These are phyloP conservation scores for Daldinia grandis DNA, from an alignment of 495 filamentous ascomycete species.

Conservation along the genomic window DNA sequence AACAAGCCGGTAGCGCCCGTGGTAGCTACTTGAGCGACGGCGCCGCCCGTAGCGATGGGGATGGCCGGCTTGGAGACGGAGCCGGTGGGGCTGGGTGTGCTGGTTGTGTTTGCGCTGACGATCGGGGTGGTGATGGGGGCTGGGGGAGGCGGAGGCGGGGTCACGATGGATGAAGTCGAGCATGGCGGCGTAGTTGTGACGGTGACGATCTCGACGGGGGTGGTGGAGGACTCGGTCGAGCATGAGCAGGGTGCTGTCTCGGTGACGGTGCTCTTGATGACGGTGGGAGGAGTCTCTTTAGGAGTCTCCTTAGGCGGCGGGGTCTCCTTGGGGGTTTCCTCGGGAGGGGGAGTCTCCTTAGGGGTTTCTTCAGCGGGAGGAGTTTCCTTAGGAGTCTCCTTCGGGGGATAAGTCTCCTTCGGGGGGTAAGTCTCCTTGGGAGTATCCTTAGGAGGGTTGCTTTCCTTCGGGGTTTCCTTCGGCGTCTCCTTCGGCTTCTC, in stretches of 20 bases:
- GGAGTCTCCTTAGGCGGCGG: background rate
- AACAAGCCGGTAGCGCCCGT: conserved; percentile 21
- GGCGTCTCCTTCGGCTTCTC: background rate
- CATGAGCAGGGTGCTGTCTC: background rate
- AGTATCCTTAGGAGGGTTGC: background rate
- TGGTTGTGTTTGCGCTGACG: conserved; percentile 29
- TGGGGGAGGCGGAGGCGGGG: background rate
- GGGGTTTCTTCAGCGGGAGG: background rate
- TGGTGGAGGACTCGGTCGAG: background rate
- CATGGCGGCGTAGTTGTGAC: conserved; percentile 1
- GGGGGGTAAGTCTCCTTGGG: background rate
- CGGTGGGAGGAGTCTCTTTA: background rate
- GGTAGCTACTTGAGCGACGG: conserved; percentile 29
- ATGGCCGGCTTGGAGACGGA: conserved; percentile 22
- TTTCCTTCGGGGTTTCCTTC: background rate
- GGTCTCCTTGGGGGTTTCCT: background rate
- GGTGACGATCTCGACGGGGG: background rate
- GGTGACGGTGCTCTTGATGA: background rate
- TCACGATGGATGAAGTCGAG: background rate
- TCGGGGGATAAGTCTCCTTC: background rate
- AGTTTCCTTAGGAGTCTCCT: background rate
- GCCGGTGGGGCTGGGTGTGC: conserved; percentile 24
- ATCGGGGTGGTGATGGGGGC: background rate
- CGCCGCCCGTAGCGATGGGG: conserved; percentile 48
- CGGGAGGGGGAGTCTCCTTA: background rate